Evolutionary conservation across 2,329 filamentous ascomycete species (phyloP), one percentile per base, ranked within the genome.

Genomic region (Fusarium armeniacum): DNA sequence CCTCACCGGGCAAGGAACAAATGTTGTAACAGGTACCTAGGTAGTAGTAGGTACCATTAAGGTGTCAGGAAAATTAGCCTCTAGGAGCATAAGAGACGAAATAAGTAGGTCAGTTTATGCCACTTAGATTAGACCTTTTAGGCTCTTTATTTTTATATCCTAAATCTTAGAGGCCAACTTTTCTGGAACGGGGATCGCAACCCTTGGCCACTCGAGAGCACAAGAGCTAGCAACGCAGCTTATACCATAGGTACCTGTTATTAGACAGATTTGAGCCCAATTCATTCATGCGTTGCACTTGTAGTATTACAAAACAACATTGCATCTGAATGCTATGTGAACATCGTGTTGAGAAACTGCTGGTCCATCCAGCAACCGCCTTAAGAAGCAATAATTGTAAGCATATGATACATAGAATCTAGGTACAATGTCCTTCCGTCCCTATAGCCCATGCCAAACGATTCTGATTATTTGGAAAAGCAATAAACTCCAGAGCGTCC

Each of bases 391-490:
- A 54, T 53, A 56, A 58, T 57, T 56, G 52, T 41, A 35, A 40
- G 64, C 58, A 62, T 74, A 74, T 63, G 70, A 47, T 74, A 74
- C 72, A 74, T 49, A 50, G 57, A 56, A 59, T 53, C 49, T 70
- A 62, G 40, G 43, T 62, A 52, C 46, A 35, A 28, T 22, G 18
- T 53, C 51, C 49, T 51, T 53, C 43, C 50, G 28, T 52, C 35
- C 35, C 35, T 52, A 20, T 22, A 22, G n/a, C 15, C 33, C 47
- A 35, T 62, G 52, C 58, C 60, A 54, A 65, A 44, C 36, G 59
- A 49, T 56, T 56, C 60, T 57, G 63, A 58, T 55, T 62, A 67
- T 56, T 46, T 49, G 54, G 51, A 57, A 53, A 65, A 62, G 49
- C 56, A 71, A 61, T 47, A 40, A 71, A 69, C 68, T 71, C 68